A percentile compares a stretch with the other conserved stretches of the same genome.
Conservation (phyloP, 192 early-diverging fungal genomes). For the Coemansia sp. region DNA sequence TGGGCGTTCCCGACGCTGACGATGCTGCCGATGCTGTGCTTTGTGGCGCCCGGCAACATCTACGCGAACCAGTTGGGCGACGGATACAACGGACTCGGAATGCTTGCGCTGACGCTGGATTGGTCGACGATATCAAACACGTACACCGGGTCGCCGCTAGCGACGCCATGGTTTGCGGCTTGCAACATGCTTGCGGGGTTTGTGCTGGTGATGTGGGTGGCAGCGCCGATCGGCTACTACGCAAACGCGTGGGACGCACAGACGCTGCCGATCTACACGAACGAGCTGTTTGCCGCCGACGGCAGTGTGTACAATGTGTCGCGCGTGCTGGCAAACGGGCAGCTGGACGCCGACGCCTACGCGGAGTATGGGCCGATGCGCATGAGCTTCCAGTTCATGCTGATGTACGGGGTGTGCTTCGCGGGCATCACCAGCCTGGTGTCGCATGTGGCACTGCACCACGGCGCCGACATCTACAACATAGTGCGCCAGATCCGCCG, state of each 20-base stretch:
- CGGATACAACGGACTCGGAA: slow-evolving; percentile 62
- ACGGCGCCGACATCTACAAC: slow-evolving; percentile 63
- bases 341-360: slow-evolving; percentile 59
- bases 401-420: slow-evolving; percentile 69
- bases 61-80: slow-evolving; percentile 45
- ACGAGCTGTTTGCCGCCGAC: slow-evolving; percentile 54
- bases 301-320: slow-evolving; percentile 59
- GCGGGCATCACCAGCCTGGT: slow-evolving; percentile 67
- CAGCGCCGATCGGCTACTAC: slow-evolving; percentile 69
- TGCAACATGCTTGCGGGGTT: slow-evolving; percentile 69
- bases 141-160: slow-evolving; percentile 60
- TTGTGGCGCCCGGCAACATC: slow-evolving; percentile 37
- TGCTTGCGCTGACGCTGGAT: slow-evolving; percentile 70
- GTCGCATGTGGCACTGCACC: slow-evolving; percentile 61
- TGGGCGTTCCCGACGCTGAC: slow-evolving; percentile 68
- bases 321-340: slow-evolving; percentile 57
- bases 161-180: slow-evolving; percentile 72
- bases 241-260: slow-evolving; percentile 60
- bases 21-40: slow-evolving; percentile 63
- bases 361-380: slow-evolving; percentile 60
- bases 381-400: slow-evolving; percentile 65
- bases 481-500: slow-evolving; percentile 55
- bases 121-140: slow-evolving; percentile 65
- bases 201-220: slow-evolving; percentile 68
- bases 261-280: slow-evolving; percentile 65